Evolutionary conservation across 2,329 filamentous ascomycete species (phyloP).

Genomic region (Colletotrichum sp.): DNA sequence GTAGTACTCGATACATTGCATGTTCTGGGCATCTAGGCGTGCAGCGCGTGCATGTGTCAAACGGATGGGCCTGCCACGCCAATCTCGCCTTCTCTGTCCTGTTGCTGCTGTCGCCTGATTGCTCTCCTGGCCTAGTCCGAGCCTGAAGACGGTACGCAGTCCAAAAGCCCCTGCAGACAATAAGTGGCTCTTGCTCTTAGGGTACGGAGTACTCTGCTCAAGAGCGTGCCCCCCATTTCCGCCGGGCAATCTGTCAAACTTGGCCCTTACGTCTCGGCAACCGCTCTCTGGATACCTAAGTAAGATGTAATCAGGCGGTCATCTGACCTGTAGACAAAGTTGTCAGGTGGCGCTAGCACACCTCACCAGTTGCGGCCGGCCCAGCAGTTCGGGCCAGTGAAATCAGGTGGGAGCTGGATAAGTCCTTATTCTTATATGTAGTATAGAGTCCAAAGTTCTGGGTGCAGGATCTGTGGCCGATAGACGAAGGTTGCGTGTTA

Average conservation of each 20-base stretch:
- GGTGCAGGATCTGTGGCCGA: background rate
- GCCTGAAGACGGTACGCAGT: background rate
- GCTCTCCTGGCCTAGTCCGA: background rate
- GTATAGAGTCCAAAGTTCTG: background rate
- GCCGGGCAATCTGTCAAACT: background rate
- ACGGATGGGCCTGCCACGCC: background rate
- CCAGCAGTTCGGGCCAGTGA: background rate
- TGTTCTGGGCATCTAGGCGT: background rate
- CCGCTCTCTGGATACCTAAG: background rate
- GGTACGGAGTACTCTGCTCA: background rate
- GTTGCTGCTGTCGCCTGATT: background rate
- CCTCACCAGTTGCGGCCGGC: background rate
- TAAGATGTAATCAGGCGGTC: background rate
- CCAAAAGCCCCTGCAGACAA: background rate
- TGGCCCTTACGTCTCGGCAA: background rate
- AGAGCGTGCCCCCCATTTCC: background rate
- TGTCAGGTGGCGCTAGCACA: background rate
- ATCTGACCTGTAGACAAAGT: background rate
- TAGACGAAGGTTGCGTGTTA: background rate
- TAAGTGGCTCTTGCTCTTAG: background rate
- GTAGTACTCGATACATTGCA: background rate
- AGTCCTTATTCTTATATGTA: background rate
- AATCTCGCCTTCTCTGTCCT: background rate
- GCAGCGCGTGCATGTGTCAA: slow-evolving; percentile 1
- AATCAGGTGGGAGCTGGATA: background rate